Evolutionary conservation across 2,329 filamentous ascomycete species (phyloP), one percentile per base, ranked within the genome.

Genomic region (Endoconidiophora laricicola): DNA sequence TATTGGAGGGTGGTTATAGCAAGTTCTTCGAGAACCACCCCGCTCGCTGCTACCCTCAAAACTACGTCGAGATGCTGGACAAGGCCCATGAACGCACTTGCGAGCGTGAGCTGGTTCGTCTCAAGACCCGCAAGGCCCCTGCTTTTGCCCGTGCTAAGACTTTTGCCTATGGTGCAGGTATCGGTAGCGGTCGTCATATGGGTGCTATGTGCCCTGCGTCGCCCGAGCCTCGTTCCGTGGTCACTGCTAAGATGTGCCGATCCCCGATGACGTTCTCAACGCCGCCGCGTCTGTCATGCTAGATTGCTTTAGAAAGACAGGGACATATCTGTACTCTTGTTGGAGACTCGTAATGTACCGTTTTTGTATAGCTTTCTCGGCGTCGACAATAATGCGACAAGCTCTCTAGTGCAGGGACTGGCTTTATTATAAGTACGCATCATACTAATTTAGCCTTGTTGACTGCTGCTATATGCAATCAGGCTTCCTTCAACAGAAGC

Each of bases 21-120:
- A 79, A 79, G 24, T 98, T 98, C 71, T 98, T 90, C 63, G 69
- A 76, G 22, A 72, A 85, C 56, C 79, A 94, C 63, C 79, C 80
- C 48, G 68, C 74, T 44, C 79, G 88, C 54, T 98, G 91, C 71
- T 91, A 81, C 59, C 91, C 91, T 20, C 88, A 94, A 60, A 87
- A 90, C 61, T 98, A 98, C 61, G 86, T 98, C 53, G 87, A 91
- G 65, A 98, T 98, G 91, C 83, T 81, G 56, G 86, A 84, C 56
- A 83, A 90, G 62, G 86, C 90, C 62, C 88, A 98, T 65, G 84
- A 86, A 58, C 81, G 80, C 59, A 91, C 88, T 41, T 96, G 91
- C 63, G 91, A 98, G 69, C 83, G 86, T 58, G 90, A 94, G 59
- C 81, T 98, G 71, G 86, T 87, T 59, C 88, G 87, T 62, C 78